Conservation (phyloP, 257 asterid genomes). For the Ilex asprella region DNA sequence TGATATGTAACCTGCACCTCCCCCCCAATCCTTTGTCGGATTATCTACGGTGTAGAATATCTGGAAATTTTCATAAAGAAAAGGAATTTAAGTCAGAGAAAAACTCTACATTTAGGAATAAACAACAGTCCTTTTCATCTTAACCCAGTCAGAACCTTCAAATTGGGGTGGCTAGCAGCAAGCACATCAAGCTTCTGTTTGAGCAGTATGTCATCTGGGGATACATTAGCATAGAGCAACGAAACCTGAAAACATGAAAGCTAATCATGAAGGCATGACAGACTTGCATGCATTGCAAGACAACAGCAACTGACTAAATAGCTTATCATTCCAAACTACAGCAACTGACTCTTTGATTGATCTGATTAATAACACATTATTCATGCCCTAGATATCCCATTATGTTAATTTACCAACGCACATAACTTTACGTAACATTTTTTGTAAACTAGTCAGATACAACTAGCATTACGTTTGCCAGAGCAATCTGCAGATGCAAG, state of each 20-base stretch:
- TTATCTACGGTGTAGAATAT: constrained; percentile 85
- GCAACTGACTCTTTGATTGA: too few relatives aligned
- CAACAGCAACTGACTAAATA: too few relatives aligned
- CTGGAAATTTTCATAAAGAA: constrained; percentile 29
- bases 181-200: constrained; percentile 87
- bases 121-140: constrained; percentile 3
- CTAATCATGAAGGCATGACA: constrained; percentile 1
- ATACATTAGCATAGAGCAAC: constrained; percentile 78
- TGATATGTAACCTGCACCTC: constrained; percentile 79
- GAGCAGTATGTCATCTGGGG: constrained; percentile 97
- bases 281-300: too few relatives aligned
- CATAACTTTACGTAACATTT: too few relatives aligned
- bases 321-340: too few relatives aligned
- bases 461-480: too few relatives aligned
- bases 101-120: not conserved
- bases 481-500: too few relatives aligned
- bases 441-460: too few relatives aligned
- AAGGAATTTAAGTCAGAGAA: not conserved
- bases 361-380: too few relatives aligned
- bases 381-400: too few relatives aligned
- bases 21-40: constrained; percentile 80
- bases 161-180: constrained; percentile 75
- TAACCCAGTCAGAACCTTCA: constrained; percentile 48
- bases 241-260: constrained; percentile 50
- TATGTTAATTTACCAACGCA: too few relatives aligned